A percentile compares a stretch with the other conserved stretches of the same genome.
Conservation (phyloP, 2,329 filamentous ascomycete species). For the Alternaria consortialis region DNA sequence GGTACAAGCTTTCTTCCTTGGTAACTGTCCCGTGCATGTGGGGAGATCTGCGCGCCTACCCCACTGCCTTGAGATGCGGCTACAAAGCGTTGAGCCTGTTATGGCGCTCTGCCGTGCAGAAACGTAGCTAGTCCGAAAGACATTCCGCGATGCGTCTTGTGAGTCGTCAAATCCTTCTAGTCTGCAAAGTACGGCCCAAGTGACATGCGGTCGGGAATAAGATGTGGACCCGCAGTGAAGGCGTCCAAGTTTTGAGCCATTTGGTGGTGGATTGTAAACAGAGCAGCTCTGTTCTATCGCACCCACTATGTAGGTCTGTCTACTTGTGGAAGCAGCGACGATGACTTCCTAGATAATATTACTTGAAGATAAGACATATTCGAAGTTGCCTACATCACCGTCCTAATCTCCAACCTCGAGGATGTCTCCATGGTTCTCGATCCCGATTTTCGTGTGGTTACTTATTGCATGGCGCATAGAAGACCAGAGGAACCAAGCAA, state of each 20-base stretch:
- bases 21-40: slow-evolving; percentile 10
- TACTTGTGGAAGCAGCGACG: background rate
- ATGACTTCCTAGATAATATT: background rate
- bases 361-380: background rate
- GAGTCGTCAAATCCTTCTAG: background rate
- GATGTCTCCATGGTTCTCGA: background rate
- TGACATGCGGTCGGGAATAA: background rate
- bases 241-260: too few relatives aligned
- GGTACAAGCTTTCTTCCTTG: background rate
- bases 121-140: background rate
- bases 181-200: background rate
- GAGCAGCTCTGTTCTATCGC: background rate
- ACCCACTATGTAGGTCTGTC: background rate
- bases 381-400: background rate
- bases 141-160: background rate
- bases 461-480: background rate
- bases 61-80: slow-evolving; percentile 17
- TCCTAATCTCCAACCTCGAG: background rate
- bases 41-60: slow-evolving; percentile 13
- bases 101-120: slow-evolving; percentile 2
- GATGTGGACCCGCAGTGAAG: background rate
- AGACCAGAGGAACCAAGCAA: background rate
- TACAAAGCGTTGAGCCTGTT: slow-evolving; percentile 25
- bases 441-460: background rate
- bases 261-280: background rate